A percentile compares a stretch with the other conserved stretches of the same genome.
phyloP scores from a whole-genome alignment of 306 rosid species.

The Pterocarpus macrocarpus region DNA sequence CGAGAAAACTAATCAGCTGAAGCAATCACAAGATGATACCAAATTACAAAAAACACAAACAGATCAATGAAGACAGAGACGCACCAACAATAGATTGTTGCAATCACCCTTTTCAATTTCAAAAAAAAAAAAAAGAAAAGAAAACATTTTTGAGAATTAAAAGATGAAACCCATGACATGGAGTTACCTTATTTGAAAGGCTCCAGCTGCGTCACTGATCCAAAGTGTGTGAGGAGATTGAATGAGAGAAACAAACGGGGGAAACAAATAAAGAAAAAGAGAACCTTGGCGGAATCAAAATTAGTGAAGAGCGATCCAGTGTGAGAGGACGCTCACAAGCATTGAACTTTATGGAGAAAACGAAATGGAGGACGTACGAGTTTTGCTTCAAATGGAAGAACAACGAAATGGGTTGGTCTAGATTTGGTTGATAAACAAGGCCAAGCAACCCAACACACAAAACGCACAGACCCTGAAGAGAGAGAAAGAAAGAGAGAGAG shows the following conservation, averaged over 20 bases:
- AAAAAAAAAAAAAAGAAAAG: background rate
- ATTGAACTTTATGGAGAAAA: constrained; percentile 29
- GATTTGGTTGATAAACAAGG: constrained; percentile 65
- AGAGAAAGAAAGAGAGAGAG: constrained; percentile 8
- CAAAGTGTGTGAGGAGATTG: constrained; percentile 60
- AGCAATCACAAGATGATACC: constrained; percentile 41
- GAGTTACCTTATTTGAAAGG: constrained; percentile 56
- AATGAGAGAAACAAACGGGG: constrained; percentile 25
- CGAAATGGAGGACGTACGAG: constrained; percentile 5
- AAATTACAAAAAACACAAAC: constrained; percentile 37
- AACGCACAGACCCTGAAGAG: constrained; percentile 5
- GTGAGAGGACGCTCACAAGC: background rate
- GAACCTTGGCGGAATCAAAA: background rate
- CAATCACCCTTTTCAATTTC: background rate
- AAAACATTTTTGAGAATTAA: constrained; percentile 22
- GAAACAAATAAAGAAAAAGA: background rate
- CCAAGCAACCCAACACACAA: constrained; percentile 38
- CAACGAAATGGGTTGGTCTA: constrained; percentile 53
- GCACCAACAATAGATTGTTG: constrained; percentile 1
- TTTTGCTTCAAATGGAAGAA: constrained; percentile 54
- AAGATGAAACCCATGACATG: constrained; percentile 6
- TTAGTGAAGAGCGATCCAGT: constrained; percentile 25
- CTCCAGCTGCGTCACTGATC: constrained; percentile 41
- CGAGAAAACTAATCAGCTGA: constrained; percentile 29
- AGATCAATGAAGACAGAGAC: constrained; percentile 50